Evolutionary conservation across 495 filamentous ascomycete genomes (phyloP).

Genomic region (Hyaloscypha hepaticicola): DNA sequence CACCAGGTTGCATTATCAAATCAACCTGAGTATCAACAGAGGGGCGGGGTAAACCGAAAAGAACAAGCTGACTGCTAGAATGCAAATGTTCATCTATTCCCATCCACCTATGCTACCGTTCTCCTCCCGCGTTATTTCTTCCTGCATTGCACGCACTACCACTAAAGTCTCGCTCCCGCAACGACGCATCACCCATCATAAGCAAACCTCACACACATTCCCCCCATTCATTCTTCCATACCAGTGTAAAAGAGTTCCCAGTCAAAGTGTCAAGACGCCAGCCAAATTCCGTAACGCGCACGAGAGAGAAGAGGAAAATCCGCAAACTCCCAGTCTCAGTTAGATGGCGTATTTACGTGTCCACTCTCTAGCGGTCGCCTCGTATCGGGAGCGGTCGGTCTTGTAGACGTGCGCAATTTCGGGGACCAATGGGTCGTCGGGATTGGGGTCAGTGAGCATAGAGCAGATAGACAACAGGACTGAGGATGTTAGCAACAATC

Average conservation of each 20-base stretch:
- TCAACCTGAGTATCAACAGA: neutral
- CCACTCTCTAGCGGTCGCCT: slow-evolving; percentile 96
- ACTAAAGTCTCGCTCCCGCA: neutral
- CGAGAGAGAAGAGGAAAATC: slow-evolving; percentile 22
- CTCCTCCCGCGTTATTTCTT: neutral
- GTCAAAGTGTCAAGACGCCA: slow-evolving; percentile 28
- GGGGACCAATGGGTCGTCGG: slow-evolving; percentile 95
- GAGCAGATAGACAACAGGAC: slow-evolving; percentile 98
- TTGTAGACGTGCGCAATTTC: slow-evolving; percentile 99
- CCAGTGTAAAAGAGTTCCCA: slow-evolving; percentile 16
- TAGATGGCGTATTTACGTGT: slow-evolving; percentile 98
- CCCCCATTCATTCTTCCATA: neutral
- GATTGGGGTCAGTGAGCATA: slow-evolving; percentile 99
- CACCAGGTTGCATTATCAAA: neutral
- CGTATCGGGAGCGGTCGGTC: slow-evolving; percentile 93
- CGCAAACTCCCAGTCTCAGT: slow-evolving; percentile 7
- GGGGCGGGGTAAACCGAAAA: neutral
- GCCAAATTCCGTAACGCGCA: slow-evolving; percentile 23
- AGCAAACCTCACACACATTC: neutral
- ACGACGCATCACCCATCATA: neutral
- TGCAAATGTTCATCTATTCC: slow-evolving; percentile 30
- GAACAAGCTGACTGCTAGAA: slow-evolving; percentile 15
- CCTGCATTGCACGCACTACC: neutral
- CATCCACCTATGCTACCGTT: slow-evolving; percentile 23
- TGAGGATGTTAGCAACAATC: slow-evolving; percentile 16